These are phyloP conservation scores for Phragmites australis DNA, from an alignment of 176 grass and related monocot genomes.

Conservation along the genomic window DNA sequence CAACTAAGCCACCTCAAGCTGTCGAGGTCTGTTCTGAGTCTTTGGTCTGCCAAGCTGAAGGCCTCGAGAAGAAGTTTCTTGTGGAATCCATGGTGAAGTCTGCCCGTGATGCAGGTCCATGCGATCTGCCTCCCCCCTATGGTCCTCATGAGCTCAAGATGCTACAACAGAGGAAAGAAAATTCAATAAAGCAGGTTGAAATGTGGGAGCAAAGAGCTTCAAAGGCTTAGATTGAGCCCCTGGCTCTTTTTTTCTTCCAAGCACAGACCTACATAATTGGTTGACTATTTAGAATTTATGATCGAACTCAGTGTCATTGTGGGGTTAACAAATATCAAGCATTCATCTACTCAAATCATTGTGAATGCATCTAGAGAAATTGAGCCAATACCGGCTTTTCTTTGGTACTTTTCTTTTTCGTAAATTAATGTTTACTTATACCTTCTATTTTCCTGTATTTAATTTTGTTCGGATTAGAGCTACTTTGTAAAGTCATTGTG, in stretches of 20 bases:
- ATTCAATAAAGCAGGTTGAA: slow-evolving; percentile 70
- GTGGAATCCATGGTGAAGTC: slow-evolving; percentile 64
- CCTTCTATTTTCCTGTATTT: slow-evolving; percentile 13
- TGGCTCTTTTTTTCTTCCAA: not conserved
- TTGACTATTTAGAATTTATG: not conserved
- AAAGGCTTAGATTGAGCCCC: not conserved
- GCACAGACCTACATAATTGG: not conserved
- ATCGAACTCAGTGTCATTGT: not conserved
- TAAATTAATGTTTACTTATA: not conserved
- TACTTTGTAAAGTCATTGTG: slow-evolving; percentile 27
- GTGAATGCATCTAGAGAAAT: slow-evolving; percentile 15
- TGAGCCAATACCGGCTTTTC: not conserved
- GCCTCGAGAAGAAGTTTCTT: slow-evolving; percentile 61
- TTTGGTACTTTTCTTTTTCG: not conserved
- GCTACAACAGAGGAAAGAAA: slow-evolving; percentile 53
- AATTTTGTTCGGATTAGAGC: not conserved
- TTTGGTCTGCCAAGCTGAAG: slow-evolving; percentile 63
- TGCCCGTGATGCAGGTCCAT: slow-evolving; percentile 48
- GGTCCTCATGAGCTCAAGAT: slow-evolving; percentile 44
- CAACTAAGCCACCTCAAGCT: slow-evolving; percentile 61
- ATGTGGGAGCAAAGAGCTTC: slow-evolving; percentile 55
- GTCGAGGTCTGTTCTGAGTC: slow-evolving; percentile 70
- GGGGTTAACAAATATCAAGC: not conserved
- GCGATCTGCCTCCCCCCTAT: slow-evolving; percentile 63
- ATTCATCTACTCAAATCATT: not conserved